Evolutionary conservation across 225 moss, liverwort and hornwort genomes (phyloP).

Genomic region (Bryoerythrophyllum caledonicum): DNA sequence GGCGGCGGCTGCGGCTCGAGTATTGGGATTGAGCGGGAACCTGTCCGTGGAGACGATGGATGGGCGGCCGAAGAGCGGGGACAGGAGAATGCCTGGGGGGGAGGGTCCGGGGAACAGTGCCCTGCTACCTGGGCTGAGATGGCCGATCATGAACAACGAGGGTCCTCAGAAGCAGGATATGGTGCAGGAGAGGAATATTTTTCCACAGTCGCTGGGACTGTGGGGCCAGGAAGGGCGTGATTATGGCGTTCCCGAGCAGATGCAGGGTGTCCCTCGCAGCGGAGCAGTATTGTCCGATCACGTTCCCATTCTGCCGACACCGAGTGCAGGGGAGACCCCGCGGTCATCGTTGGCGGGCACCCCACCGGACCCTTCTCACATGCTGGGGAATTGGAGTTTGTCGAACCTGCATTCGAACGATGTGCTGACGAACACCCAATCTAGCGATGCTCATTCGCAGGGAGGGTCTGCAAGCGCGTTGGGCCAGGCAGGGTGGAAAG

Average conservation of each 20-base stretch:
- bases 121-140: conserved; percentile 49
- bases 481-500: conserved; percentile 72
- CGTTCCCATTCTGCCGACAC: conserved; percentile 31
- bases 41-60: conserved; percentile 36
- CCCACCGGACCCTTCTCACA: conserved; percentile 27
- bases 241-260: conserved; percentile 30
- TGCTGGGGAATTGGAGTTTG: conserved; percentile 44
- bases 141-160: conserved; percentile 55
- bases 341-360: conserved; percentile 46
- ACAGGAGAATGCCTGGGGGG: conserved; percentile 35
- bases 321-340: conserved; percentile 41
- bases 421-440: conserved; percentile 13
- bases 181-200: conserved; percentile 27
- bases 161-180: conserved; percentile 35
- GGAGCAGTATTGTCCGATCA: conserved; percentile 29
- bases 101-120: conserved; percentile 48
- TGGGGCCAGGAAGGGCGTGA: conserved; percentile 56
- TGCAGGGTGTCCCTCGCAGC: conserved; percentile 32
- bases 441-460: conserved; percentile 16
- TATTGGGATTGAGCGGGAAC: conserved; percentile 34
- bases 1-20: conserved; percentile 60
- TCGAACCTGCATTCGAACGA: conserved; percentile 38
- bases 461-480: conserved; percentile 24
- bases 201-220: conserved; percentile 39
- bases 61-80: conserved; percentile 42